These are phyloP conservation scores for Trichoderma guizhouense DNA, from an alignment of 2,329 filamentous ascomycete species.

Conservation along the genomic window DNA sequence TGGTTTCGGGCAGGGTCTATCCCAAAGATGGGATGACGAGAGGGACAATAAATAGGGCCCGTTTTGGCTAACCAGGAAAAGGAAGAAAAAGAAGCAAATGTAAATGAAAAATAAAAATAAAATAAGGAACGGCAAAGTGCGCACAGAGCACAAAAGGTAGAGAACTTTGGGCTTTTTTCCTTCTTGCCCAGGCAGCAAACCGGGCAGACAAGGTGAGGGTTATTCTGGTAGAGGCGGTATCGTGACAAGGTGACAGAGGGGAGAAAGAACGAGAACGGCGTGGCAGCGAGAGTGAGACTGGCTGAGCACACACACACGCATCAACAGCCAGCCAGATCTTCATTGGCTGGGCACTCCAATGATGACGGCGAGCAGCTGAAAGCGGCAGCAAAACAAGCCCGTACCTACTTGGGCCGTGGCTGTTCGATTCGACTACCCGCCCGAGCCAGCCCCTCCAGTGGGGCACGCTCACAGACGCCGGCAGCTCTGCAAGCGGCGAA, in stretches of 20 bases:
- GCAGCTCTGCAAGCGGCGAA: constrained; percentile 8
- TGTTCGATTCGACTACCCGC: not conserved
- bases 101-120: not conserved
- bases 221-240: constrained; percentile 18
- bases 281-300: constrained; percentile 5
- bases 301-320: not conserved
- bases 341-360: constrained; percentile 9
- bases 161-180: not conserved
- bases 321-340: constrained; percentile 2
- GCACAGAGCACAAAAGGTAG: not conserved
- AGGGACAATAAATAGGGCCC: not conserved
- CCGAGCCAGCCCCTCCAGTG: constrained; percentile 7
- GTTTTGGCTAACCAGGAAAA: not conserved
- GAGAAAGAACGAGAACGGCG: not conserved
- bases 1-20: not conserved
- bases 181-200: constrained; percentile 10
- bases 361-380: constrained; percentile 15
- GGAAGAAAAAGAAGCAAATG: not conserved
- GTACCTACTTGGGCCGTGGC: not conserved
- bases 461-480: constrained; percentile 5
- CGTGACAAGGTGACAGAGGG: constrained; percentile 12
- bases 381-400: constrained; percentile 1
- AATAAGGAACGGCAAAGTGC: not conserved
- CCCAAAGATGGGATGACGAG: not conserved
- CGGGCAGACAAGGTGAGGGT: constrained; percentile 14